Evolutionary conservation across 2,329 filamentous ascomycete genomes (phyloP), one percentile per base, ranked within the genome.

Genomic region (Stagonosporopsis vannaccii): DNA sequence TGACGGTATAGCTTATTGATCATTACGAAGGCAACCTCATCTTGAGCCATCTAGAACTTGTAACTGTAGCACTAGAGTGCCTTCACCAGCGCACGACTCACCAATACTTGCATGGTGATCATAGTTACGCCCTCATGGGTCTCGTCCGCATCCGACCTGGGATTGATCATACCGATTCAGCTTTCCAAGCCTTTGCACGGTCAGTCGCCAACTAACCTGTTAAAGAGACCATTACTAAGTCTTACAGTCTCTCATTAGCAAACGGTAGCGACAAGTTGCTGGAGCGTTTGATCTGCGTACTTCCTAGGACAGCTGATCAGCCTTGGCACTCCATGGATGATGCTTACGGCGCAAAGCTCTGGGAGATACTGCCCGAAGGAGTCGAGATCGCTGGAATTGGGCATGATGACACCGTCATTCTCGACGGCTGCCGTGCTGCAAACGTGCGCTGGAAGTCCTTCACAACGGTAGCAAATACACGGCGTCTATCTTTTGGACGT

Each of bases 71-170:
- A 15, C 62, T 79, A 6, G 67, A 75, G 28, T 82, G 79, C 57
- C 69, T 82, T 7, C 69, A 76, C 9, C 69, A 69, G 17, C 72
- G 79, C 9, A 51, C 73, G 2, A 80, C 76, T 0, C 66, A 66
- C 2, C 62, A 75, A 43, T 75, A 77, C 49, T 71, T 73, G 11
- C 59, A 60, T 0, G 79, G 78, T 1, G 80, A 82, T 49, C 67
- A 78, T 8, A 73, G 76, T 7, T 82, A 82, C 41, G 79, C 78
- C 0, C 62, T 82, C 23, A 82, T 81, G 79, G 80, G 80, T 2
- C 71, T 82, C 9, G 59, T 78, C 2, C 70, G 78, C 6, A 70
- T 76, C 11, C 64, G 80, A 7, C 80, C 79, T 0, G 61, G 62
- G 15, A 71, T 81, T 4, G 67, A 77, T 40, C 63, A 65, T 2